phyloP scores from a whole-genome alignment of 495 filamentous ascomycete genomes.

The Aspergillus affinis region DNA sequence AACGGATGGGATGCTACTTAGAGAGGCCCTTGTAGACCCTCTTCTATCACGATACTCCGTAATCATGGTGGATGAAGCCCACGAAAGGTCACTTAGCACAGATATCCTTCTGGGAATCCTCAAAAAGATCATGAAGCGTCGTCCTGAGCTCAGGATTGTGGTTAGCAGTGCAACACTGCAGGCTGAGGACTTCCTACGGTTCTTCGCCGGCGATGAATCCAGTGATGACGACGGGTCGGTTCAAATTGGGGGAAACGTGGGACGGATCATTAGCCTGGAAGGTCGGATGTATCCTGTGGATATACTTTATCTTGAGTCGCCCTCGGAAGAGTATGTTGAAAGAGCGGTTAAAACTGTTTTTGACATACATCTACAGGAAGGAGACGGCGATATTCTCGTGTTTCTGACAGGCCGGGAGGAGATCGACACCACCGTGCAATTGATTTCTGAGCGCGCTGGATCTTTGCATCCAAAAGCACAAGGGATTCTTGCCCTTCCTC shows the following conservation, averaged over 20 bases:
- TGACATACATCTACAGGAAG: conserved; percentile 87
- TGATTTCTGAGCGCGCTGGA: conserved; percentile 74
- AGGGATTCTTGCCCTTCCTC: conserved; percentile 72
- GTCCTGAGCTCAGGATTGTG: conserved; percentile 82
- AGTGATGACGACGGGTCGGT: conserved; percentile 36
- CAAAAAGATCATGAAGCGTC: conserved; percentile 85
- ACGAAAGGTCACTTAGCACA: conserved; percentile 92
- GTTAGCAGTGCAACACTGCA: conserved; percentile 94
- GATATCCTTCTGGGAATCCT: conserved; percentile 91
- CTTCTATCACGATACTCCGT: conserved; percentile 90
- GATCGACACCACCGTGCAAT: conserved; percentile 78
- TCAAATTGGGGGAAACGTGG: conserved; percentile 47
- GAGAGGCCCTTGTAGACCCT: conserved; percentile 92
- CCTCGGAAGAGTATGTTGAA: conserved; percentile 86
- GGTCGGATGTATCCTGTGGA: conserved; percentile 93
- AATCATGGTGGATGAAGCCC: conserved; percentile 98
- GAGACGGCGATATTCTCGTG: conserved; percentile 83
- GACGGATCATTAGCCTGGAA: conserved; percentile 83
- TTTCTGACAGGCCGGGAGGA: conserved; percentile 95
- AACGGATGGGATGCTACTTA: conserved; percentile 90
- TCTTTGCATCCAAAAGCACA: conserved; percentile 70
- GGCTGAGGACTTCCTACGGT: conserved; percentile 82
- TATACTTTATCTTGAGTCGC: conserved; percentile 75
- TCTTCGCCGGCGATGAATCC: conserved; percentile 63
- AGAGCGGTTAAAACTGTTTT: conserved; percentile 84